Evolutionary conservation across 148 eudicot genomes (phyloP).

Genomic region (Camellia sinensis): DNA sequence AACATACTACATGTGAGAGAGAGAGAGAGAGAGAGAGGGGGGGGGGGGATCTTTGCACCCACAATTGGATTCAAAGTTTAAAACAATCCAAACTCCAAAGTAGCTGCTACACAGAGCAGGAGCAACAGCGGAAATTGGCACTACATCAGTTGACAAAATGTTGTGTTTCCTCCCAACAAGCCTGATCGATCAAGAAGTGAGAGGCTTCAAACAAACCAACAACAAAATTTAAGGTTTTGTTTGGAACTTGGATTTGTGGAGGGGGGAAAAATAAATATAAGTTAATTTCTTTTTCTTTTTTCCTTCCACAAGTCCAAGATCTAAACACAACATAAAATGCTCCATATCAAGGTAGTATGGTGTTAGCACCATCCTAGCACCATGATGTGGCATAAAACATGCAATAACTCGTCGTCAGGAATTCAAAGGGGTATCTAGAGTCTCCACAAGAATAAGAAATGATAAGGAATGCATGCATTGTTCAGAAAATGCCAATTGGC

Average conservation of each 20-base stretch:
- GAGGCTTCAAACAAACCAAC: background rate
- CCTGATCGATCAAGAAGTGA: background rate
- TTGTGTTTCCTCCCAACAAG: background rate
- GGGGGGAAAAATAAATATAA: too few relatives aligned
- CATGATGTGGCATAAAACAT: background rate
- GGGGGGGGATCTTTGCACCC: background rate
- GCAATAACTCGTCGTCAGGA: background rate
- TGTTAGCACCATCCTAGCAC: background rate
- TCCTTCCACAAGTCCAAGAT: too few relatives aligned
- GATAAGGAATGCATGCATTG: background rate
- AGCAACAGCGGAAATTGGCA: background rate
- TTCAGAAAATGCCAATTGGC: background rate
- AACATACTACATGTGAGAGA: slow-evolving; percentile 13
- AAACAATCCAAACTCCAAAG: background rate
- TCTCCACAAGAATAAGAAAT: background rate
- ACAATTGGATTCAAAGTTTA: background rate
- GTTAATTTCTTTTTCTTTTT: too few relatives aligned
- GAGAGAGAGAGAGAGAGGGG: background rate
- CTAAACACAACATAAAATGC: background rate
- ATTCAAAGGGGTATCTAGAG: too few relatives aligned
- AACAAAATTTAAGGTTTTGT: too few relatives aligned
- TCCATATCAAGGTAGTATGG: background rate
- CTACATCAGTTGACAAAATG: background rate
- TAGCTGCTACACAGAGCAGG: background rate
- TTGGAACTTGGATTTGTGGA: too few relatives aligned